Conservation (phyloP, 495 filamentous ascomycete species). For the Aspergillus cavernicola region DNA sequence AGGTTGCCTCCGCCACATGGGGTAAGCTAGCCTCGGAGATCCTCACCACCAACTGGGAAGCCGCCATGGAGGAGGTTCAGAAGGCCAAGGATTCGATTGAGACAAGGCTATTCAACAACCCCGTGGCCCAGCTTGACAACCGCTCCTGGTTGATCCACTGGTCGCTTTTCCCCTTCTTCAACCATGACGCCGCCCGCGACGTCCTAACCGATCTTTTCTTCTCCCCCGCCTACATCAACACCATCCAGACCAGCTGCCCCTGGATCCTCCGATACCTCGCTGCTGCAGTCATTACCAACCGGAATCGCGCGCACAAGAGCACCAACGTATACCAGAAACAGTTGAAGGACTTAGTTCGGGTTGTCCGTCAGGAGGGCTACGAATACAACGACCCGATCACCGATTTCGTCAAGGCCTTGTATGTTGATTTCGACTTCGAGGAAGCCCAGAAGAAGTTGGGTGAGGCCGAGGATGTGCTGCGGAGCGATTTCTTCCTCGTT, state of each 20-base stretch:
- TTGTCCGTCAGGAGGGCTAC: constrained; percentile 94
- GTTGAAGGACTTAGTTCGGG: constrained; percentile 90
- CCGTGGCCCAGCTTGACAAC: constrained; percentile 87
- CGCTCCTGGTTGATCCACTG: constrained; percentile 98
- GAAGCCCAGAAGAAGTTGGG: constrained; percentile 90
- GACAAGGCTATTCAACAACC: constrained; percentile 88
- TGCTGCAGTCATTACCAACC: constrained; percentile 93
- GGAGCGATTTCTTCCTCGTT: constrained; percentile 92
- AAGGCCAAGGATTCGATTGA: constrained; percentile 94
- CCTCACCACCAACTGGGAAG: constrained; percentile 87
- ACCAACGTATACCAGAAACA: constrained; percentile 91
- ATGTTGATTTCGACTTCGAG: constrained; percentile 98
- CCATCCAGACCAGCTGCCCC: constrained; percentile 94
- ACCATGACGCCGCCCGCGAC: constrained; percentile 88
- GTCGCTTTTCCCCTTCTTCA: constrained; percentile 98
- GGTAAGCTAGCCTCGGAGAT: constrained; percentile 94
- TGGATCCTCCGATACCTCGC: constrained; percentile 96
- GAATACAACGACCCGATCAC: constrained; percentile 96
- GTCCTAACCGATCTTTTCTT: constrained; percentile 93
- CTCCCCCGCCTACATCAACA: constrained; percentile 95
- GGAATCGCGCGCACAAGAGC: constrained; percentile 73
- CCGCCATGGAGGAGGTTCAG: constrained; percentile 89
- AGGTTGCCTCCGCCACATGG: constrained; percentile 91
- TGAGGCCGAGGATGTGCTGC: constrained; percentile 87
- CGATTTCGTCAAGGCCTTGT: constrained; percentile 91